phyloP scores from a whole-genome alignment of 768 basidiomycete genomes.

The Tephrocybe sp. region DNA sequence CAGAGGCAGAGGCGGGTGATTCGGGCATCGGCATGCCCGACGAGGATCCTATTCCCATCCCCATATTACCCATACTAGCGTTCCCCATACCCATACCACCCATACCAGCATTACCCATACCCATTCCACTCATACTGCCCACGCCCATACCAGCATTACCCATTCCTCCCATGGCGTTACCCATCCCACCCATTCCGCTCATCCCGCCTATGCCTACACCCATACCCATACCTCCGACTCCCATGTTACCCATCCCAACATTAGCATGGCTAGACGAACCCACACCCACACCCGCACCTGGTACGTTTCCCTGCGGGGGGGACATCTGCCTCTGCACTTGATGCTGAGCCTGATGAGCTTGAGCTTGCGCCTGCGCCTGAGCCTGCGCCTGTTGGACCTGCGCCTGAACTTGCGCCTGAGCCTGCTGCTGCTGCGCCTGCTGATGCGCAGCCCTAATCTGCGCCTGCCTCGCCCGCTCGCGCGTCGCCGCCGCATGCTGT shows the following conservation, averaged over 20 bases:
- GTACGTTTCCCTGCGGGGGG: constrained; percentile 29
- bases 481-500: constrained; percentile 29
- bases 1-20: too few species aligned
- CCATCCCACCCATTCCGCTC: background rate
- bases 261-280: constrained; percentile 8
- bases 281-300: constrained; percentile 4
- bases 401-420: background rate
- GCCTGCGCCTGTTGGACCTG: constrained; percentile 5
- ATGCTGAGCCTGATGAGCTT: constrained; percentile 18
- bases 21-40: constrained; percentile 19
- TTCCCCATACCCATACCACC: too few species aligned
- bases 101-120: constrained; percentile 11
- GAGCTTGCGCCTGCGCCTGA: constrained; percentile 12
- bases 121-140: background rate
- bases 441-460: constrained; percentile 35
- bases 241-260: constrained; percentile 14
- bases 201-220: too few species aligned
- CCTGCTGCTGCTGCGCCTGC: constrained; percentile 25
- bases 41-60: background rate
- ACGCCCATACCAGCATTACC: constrained; percentile 8
- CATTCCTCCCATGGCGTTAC: constrained; percentile 17
- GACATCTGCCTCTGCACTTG: constrained; percentile 37
- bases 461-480: constrained; percentile 32
- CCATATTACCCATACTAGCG: constrained; percentile 6
- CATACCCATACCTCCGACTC: background rate